Base-by-base conservation (phyloP, 2,329 filamentous ascomycete genomes). In the Fusarium sp. region DNA sequence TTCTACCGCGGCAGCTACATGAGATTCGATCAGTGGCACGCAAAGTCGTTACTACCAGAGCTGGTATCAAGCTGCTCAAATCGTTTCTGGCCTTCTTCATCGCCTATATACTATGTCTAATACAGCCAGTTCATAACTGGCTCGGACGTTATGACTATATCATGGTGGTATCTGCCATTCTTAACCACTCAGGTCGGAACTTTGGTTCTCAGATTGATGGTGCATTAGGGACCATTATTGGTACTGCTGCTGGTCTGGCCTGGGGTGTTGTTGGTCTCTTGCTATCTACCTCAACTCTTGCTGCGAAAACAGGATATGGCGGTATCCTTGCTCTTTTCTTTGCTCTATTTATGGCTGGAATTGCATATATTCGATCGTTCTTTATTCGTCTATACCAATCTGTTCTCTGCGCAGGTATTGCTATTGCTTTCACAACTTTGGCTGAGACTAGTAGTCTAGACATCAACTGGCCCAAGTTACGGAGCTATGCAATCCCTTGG, bases 201-300 rank as follows among this genome's bases (percentile, higher is more conserved):
- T 71, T 89, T 52, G 87, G 87, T 7, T 83, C 86, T 14, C 87
- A 90, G 68, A 74, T 89, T 22, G 87, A 90, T 72, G 87, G 87
- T 3, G 77, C 83, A 6, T 57, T 87, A 42, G 75, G 86, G 20
- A 88, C 86, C 7, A 84, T 82, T n/a, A 31, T 86, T 7, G 87
- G 87, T 5, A 85, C 85, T 2, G 83, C 83, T 7, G 79, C 81
- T 31, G 87, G 87, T 2, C 74, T 89, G 9, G 86, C 82, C 14
- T 88, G 87, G 84, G 87, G 87, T 4, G 79, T 81, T 9, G 79
- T 88, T 46, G 87, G 84, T 1, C 74, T 89, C 6, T 81, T 86
- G 72, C 73, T 88, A 3, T 88, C 87, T 7, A 85, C 83, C n/a
- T 83, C 82, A 22, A 86, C 85, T 0, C 60, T 76, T 5, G 73